Percentiles rank a stretch among this genome's conserved stretches.
Conservation (phyloP, 2,329 filamentous ascomycete species). For the Clonostachys solani region DNA sequence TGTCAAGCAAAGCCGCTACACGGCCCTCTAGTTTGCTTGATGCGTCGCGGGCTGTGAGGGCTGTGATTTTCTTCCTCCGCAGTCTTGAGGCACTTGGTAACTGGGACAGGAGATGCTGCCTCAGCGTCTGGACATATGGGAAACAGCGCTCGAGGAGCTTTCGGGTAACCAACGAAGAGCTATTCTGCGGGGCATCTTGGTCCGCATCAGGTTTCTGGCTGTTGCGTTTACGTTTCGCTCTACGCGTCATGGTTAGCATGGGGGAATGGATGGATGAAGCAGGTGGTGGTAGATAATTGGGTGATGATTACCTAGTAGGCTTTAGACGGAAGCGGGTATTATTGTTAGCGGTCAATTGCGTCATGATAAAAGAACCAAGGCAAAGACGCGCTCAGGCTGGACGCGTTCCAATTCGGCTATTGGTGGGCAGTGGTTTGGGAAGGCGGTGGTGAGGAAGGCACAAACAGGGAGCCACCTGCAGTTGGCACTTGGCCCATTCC, state of each 20-base stretch:
- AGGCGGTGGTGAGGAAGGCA: no score
- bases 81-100: constrained; percentile 65
- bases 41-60: constrained; percentile 27
- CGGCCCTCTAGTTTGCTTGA: constrained; percentile 25
- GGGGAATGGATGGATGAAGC: background rate
- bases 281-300: background rate
- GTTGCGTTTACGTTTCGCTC: constrained; percentile 18
- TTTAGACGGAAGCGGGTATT: background rate
- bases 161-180: constrained; percentile 28
- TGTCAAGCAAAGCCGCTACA: constrained; percentile 61
- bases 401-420: no score
- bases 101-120: constrained; percentile 63
- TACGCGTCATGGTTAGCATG: background rate
- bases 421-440: no score
- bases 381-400: no score
- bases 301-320: background rate
- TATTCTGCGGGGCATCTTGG: background rate
- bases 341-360: no score
- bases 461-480: no score
- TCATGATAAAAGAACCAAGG: no score
- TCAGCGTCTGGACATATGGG: constrained; percentile 58
- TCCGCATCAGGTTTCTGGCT: constrained; percentile 6
- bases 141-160: constrained; percentile 69
- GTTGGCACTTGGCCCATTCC: no score
- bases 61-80: constrained; percentile 51